Conservation (phyloP, 192 early-diverging fungal species). For the Spizellomyces sp. region DNA sequence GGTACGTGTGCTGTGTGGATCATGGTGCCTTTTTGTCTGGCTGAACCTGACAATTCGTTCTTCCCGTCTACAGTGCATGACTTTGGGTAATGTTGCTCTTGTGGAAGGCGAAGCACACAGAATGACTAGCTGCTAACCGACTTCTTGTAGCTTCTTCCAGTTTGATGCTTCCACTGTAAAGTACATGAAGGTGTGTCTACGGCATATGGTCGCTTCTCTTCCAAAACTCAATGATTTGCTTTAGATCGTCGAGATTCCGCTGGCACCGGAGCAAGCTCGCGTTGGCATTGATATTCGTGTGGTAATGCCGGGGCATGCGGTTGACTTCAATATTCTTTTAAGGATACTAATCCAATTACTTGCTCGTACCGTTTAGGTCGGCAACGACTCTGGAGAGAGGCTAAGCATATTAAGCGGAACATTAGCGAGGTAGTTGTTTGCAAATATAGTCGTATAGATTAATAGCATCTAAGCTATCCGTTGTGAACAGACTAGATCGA, state of each 20-base stretch:
- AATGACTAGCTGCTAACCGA: too few species aligned
- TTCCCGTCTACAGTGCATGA: slow-evolving; percentile 59
- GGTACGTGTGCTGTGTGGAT: neutral
- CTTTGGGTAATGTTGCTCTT: slow-evolving; percentile 51
- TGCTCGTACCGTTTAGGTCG: slow-evolving; percentile 2
- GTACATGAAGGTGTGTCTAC: slow-evolving; percentile 61
- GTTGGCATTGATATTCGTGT: slow-evolving; percentile 79
- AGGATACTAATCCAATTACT: neutral
- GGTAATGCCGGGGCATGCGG: slow-evolving; percentile 1
- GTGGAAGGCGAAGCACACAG: too few species aligned
- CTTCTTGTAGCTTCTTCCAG: slow-evolving; percentile 47
- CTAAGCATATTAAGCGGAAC: slow-evolving; percentile 47
- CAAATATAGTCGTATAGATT: too few species aligned
- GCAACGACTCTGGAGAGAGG: slow-evolving; percentile 46
- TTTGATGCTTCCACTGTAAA: slow-evolving; percentile 71
- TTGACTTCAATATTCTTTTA: neutral
- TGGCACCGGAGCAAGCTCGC: slow-evolving; percentile 69
- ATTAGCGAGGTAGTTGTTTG: slow-evolving; percentile 21
- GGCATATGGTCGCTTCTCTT: neutral
- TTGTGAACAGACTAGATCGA: slow-evolving; percentile 37
- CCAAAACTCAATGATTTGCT: neutral
- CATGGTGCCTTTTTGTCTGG: slow-evolving; percentile 39
- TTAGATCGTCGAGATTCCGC: slow-evolving; percentile 57
- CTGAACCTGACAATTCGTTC: neutral
- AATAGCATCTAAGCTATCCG: too few species aligned